Conservation (phyloP, 805 yeast species). For the Starmerella kuoi region DNA sequence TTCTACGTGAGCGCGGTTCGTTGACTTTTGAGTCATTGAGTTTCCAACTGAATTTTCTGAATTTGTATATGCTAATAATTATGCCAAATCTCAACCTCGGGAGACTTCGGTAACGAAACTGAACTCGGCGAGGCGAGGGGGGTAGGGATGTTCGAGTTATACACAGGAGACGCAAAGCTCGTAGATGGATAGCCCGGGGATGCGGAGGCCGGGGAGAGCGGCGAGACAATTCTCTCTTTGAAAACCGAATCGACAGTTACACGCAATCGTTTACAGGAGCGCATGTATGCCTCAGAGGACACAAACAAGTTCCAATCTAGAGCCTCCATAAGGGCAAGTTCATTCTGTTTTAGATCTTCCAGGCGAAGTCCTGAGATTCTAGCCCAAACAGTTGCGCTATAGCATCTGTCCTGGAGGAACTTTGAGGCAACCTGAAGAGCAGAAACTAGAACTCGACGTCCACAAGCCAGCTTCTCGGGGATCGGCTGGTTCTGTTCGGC, state of each 20-base stretch:
- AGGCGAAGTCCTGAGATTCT: slow-evolving; percentile 54
- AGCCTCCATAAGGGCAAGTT: slow-evolving; percentile 39
- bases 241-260: slow-evolving; percentile 7
- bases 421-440: slow-evolving; percentile 62
- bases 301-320: slow-evolving; percentile 49
- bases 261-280: slow-evolving; percentile 14
- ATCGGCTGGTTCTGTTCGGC: slow-evolving; percentile 1
- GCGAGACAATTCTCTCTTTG: neutral
- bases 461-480: slow-evolving; percentile 31
- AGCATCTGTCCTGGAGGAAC: slow-evolving; percentile 61
- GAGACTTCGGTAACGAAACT: neutral
- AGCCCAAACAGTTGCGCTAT: slow-evolving; percentile 59
- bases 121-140: neutral
- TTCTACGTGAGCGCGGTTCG: no score
- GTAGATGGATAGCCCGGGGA: no score
- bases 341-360: slow-evolving; percentile 41
- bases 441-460: slow-evolving; percentile 55
- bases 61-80: no score
- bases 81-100: slow-evolving; percentile 6
- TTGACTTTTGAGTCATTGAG: no score
- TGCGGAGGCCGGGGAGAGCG: neutral
- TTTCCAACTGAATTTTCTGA: no score
- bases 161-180: no score
- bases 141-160: neutral
- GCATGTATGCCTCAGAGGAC: slow-evolving; percentile 27